phyloP scores from a whole-genome alignment of 345 rosid genomes.

The Salix purpurea region DNA sequence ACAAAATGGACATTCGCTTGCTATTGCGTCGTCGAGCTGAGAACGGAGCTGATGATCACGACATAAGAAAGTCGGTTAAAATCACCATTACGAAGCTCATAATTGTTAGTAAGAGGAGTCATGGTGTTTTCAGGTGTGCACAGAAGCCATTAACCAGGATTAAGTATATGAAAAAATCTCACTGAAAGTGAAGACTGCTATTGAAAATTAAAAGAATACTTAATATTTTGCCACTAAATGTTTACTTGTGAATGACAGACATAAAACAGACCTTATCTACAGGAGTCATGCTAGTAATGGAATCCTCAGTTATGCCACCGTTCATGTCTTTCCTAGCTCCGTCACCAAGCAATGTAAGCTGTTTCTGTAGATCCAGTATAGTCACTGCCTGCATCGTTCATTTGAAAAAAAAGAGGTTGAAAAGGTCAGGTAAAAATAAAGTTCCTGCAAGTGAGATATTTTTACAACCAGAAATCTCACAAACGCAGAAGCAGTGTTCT shows the following conservation, averaged over 20 bases:
- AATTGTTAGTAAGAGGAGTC: background rate
- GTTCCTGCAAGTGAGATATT: background rate
- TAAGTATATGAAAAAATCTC: background rate
- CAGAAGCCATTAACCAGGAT: background rate
- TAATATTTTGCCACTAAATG: background rate
- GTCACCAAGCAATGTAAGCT: slow-evolving; percentile 73
- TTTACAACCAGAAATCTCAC: background rate
- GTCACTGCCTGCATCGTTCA: slow-evolving; percentile 58
- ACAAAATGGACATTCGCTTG: slow-evolving; percentile 92
- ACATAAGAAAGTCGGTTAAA: slow-evolving; percentile 7
- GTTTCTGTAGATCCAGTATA: slow-evolving; percentile 86
- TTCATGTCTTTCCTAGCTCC: slow-evolving; percentile 63
- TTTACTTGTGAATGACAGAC: background rate
- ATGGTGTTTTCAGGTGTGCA: background rate
- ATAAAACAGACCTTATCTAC: slow-evolving; percentile 62
- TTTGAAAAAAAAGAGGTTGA: background rate
- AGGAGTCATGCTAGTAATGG: slow-evolving; percentile 56
- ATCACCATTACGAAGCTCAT: background rate
- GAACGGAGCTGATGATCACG: slow-evolving; percentile 65
- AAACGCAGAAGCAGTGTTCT: background rate
- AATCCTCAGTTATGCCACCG: slow-evolving; percentile 54
- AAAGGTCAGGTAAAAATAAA: background rate
- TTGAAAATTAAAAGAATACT: background rate
- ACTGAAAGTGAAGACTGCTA: too few relatives aligned
- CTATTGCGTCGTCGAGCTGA: slow-evolving; percentile 89